Evolutionary conservation across 1,284 basidiomycete species (phyloP).

Genomic region (Sanghuangporus baumii): DNA sequence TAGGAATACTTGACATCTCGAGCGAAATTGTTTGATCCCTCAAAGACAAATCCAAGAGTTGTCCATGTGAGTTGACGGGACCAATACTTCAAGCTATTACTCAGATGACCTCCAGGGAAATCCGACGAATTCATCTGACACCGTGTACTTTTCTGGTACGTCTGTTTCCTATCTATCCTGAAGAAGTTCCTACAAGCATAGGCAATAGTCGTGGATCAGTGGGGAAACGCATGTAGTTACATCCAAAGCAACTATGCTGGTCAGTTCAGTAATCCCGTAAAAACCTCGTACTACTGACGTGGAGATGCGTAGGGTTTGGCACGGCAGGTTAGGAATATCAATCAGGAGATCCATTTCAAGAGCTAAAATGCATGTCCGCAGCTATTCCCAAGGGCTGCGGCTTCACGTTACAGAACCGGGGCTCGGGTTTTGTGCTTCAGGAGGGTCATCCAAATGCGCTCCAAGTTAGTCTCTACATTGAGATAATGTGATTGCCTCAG

Average conservation of each 20-base stretch:
- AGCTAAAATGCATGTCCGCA: slow-evolving; percentile 21
- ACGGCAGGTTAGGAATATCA: slow-evolving; percentile 49
- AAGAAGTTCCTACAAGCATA: not conserved
- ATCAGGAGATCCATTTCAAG: not conserved
- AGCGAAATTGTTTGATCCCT: slow-evolving; percentile 75
- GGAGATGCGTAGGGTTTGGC: slow-evolving; percentile 57
- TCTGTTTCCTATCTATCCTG: slow-evolving; percentile 3
- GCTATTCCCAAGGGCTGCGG: slow-evolving; percentile 91
- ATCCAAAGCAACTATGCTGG: slow-evolving; percentile 92
- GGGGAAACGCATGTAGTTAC: slow-evolving; percentile 92
- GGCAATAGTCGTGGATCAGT: slow-evolving; percentile 67
- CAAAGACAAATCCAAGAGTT: slow-evolving; percentile 58
- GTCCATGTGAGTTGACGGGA: slow-evolving; percentile 47
- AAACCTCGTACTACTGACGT: not conserved
- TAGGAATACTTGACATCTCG: slow-evolving; percentile 78
- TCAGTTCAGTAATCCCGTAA: slow-evolving; percentile 27
- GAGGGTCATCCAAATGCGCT: slow-evolving; percentile 82
- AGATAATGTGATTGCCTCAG: not conserved
- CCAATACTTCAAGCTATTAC: not conserved
- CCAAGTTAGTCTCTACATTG: slow-evolving; percentile 34
- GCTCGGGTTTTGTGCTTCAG: slow-evolving; percentile 75
- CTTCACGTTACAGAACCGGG: slow-evolving; percentile 94
- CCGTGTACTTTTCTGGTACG: slow-evolving; percentile 85
- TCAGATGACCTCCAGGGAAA: slow-evolving; percentile 47
- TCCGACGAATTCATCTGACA: slow-evolving; percentile 81